phyloP scores from a whole-genome alignment of 768 basidiomycete genomes.

The Chalciporus sphaerocephalus region DNA sequence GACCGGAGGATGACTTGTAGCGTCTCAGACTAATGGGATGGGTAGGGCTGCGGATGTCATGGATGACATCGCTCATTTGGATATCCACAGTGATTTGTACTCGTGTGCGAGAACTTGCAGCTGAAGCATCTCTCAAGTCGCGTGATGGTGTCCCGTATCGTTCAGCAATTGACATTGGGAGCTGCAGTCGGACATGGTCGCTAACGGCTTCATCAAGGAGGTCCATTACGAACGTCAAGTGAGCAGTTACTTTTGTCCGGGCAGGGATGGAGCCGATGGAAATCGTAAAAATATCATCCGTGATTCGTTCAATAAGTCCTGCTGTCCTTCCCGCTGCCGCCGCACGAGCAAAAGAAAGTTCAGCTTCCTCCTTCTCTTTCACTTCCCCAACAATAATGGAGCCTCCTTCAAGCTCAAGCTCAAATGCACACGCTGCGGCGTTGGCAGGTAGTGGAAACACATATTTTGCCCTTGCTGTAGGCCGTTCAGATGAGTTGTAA shows the following conservation, averaged over 20 bases:
- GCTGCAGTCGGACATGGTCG: slow-evolving; percentile 50
- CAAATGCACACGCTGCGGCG: slow-evolving; percentile 53
- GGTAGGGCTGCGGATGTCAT: slow-evolving; percentile 40
- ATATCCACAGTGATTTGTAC: slow-evolving; percentile 42
- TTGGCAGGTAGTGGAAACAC: slow-evolving; percentile 55
- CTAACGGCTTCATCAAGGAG: slow-evolving; percentile 46
- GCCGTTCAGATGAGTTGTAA: slow-evolving; percentile 33
- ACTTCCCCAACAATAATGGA: slow-evolving; percentile 41
- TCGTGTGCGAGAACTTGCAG: slow-evolving; percentile 31
- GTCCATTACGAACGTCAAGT: slow-evolving; percentile 42
- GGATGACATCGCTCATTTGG: slow-evolving; percentile 46
- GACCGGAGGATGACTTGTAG: slow-evolving; percentile 34
- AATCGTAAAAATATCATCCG: slow-evolving; percentile 54
- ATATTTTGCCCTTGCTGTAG: slow-evolving; percentile 48
- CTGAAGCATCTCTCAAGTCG: slow-evolving; percentile 31
- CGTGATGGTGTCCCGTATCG: slow-evolving; percentile 50
- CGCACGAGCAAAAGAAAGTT: slow-evolving; percentile 38
- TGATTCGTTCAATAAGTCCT: slow-evolving; percentile 46
- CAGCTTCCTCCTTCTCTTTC: slow-evolving; percentile 46
- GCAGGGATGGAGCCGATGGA: slow-evolving; percentile 53
- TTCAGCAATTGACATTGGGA: slow-evolving; percentile 46
- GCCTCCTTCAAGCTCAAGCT: slow-evolving; percentile 43
- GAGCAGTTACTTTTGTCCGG: slow-evolving; percentile 35
- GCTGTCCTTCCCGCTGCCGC: slow-evolving; percentile 37
- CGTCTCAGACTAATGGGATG: slow-evolving; percentile 35